These are phyloP conservation scores for Neckera pumila DNA, from an alignment of 225 moss, liverwort and hornwort species.

Conservation along the genomic window DNA sequence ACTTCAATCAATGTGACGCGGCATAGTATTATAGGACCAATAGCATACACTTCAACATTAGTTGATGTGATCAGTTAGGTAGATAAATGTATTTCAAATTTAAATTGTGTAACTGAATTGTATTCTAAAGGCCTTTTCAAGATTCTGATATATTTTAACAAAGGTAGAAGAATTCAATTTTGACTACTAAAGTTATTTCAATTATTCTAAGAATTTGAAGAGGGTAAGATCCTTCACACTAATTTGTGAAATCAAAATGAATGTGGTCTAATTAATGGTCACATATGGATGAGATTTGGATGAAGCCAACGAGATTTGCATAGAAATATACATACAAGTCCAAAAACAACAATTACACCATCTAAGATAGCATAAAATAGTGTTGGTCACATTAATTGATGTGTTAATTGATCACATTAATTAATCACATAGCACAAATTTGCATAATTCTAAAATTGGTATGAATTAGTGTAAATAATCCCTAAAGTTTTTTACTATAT, in stretches of 20 bases:
- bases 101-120: not conserved
- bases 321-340: not conserved
- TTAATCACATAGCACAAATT: too few relatives aligned
- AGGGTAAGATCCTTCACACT: fast-evolving
- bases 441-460: not conserved
- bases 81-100: too few relatives aligned
- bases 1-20: not conserved
- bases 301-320: not conserved
- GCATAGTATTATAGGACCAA: not conserved
- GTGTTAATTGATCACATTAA: too few relatives aligned
- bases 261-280: not conserved
- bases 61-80: not conserved
- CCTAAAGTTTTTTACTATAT: too few relatives aligned
- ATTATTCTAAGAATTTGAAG: not conserved
- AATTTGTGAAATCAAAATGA: not conserved
- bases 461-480: not conserved
- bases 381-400: not conserved
- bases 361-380: not conserved
- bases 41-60: not conserved
- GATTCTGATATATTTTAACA: not conserved
- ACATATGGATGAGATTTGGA: too few relatives aligned
- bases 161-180: too few relatives aligned
- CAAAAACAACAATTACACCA: not conserved
- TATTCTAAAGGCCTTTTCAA: not conserved
- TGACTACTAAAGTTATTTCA: not conserved